phyloP scores from a whole-genome alignment of 2,329 filamentous ascomycete genomes.

The Xylariaceae sp. region DNA sequence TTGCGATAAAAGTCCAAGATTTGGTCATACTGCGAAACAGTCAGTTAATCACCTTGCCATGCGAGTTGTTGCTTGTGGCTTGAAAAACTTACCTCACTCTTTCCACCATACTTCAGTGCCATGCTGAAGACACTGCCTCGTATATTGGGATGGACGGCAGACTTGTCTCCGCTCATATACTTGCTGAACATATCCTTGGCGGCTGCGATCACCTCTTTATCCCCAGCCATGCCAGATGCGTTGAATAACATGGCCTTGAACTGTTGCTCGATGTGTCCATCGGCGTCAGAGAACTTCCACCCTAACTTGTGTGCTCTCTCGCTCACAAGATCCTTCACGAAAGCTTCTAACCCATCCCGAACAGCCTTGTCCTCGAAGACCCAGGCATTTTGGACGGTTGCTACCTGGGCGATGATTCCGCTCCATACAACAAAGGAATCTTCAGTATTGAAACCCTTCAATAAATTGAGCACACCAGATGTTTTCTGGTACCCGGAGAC shows the following conservation, averaged over 20 bases:
- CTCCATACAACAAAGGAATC: slow-evolving; percentile 92
- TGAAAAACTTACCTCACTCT: slow-evolving; percentile 61
- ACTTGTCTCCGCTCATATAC: slow-evolving; percentile 72
- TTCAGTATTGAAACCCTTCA: slow-evolving; percentile 83
- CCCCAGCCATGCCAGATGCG: slow-evolving; percentile 73
- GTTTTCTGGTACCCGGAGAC: slow-evolving; percentile 92
- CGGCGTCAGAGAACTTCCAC: slow-evolving; percentile 79
- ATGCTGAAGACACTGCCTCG: slow-evolving; percentile 83
- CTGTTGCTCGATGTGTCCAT: slow-evolving; percentile 87
- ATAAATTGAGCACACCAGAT: slow-evolving; percentile 77
- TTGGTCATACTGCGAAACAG: slow-evolving; percentile 59
- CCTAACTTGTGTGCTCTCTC: slow-evolving; percentile 81
- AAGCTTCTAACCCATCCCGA: slow-evolving; percentile 73
- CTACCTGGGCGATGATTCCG: slow-evolving; percentile 77
- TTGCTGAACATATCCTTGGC: slow-evolving; percentile 88
- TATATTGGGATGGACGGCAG: slow-evolving; percentile 88
- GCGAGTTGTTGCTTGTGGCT: neutral
- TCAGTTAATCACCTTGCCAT: slow-evolving; percentile 11
- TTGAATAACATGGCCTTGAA: slow-evolving; percentile 93
- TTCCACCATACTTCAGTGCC: slow-evolving; percentile 76
- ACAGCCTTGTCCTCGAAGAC: slow-evolving; percentile 74
- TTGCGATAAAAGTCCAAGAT: slow-evolving; percentile 71
- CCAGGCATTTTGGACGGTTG: slow-evolving; percentile 79
- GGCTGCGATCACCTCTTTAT: slow-evolving; percentile 71
- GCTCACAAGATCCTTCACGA: slow-evolving; percentile 74